Evolutionary conservation across 2,329 filamentous ascomycete genomes (phyloP), one percentile per base, ranked within the genome.

Genomic region (Pseudophaeomoniella oleicola): DNA sequence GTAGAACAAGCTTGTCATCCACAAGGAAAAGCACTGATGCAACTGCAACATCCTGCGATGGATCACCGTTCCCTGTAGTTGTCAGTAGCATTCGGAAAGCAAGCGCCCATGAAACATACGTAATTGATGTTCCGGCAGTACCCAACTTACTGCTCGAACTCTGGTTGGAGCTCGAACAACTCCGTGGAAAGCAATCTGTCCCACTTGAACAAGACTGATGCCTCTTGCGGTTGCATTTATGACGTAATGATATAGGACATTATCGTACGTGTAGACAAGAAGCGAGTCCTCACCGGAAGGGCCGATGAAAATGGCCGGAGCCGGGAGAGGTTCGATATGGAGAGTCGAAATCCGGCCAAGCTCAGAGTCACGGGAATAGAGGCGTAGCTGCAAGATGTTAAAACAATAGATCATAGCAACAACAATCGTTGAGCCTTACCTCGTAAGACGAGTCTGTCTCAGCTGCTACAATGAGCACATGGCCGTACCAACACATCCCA

Each of bases 401-500:
- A 37, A 32, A 46, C 42, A 6, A 27, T 16, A 22, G 15, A 30
- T 15, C 4, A 16, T 15, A n/a, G 11, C n/a, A 9, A 34, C 16
- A 6, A 35, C 35, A 16, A 9, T 27, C n/a, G 6, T n/a, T 27
- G 30, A 15, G 6, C 42, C 53, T 39, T 57, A 73, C 71, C 63
- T 94, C 81, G 49, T 86, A 86, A 15, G 77, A 77, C 45, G 78
- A 73, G 46, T 81, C 82, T 37, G 75, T 78, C 57, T 98, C 90
- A n/a, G 94, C 79, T 3, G 88, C 86, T 29, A 86, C 87, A 38
- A 96, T 83, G 13, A 98, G 67, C 19, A 96, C 82, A 58, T 98
- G 88, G 46, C 93, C 86, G 53, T 93, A 87, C 90, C 90, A 98
- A 55, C 88, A 96, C 87, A 98, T 94, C 4, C 90, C 90, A 34